phyloP scores from a whole-genome alignment of 768 basidiomycete genomes.

The Phanerochaete carnosa region DNA sequence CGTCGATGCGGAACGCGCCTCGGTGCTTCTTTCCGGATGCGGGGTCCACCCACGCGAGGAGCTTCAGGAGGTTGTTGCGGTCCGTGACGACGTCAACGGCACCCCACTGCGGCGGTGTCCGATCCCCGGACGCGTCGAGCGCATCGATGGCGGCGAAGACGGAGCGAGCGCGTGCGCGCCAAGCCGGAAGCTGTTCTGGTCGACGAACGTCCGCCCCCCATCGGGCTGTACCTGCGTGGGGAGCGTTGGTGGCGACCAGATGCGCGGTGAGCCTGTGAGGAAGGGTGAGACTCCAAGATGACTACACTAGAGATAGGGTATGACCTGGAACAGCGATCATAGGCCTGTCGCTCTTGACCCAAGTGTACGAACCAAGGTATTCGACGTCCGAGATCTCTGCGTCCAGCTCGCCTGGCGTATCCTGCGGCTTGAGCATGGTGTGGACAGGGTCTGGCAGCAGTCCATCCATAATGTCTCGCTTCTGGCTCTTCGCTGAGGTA shows the following conservation, averaged over 20 bases:
- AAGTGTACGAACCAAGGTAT: constrained; percentile 30
- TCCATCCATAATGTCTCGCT: neutral
- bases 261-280: constrained; percentile 50
- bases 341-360: constrained; percentile 19
- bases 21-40: neutral
- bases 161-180: constrained; percentile 43
- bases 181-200: constrained; percentile 56
- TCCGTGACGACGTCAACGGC: constrained; percentile 52
- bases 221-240: constrained; percentile 58
- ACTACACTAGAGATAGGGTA: neutral
- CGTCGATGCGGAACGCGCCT: constrained; percentile 58
- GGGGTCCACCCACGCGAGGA: constrained; percentile 3
- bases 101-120: constrained; percentile 32
- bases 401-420: neutral
- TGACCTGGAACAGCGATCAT: constrained; percentile 31
- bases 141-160: constrained; percentile 57
- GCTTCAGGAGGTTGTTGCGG: constrained; percentile 41
- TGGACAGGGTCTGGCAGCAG: neutral
- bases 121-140: constrained; percentile 18
- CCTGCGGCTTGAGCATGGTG: neutral
- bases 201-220: constrained; percentile 42
- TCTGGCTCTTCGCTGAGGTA: neutral
- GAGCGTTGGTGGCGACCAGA: constrained; percentile 43
- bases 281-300: too few relatives aligned
- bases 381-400: constrained; percentile 11